These are phyloP conservation scores for Clarireedia hainanense DNA, from an alignment of 2,329 filamentous ascomycete species.

Conservation along the genomic window DNA sequence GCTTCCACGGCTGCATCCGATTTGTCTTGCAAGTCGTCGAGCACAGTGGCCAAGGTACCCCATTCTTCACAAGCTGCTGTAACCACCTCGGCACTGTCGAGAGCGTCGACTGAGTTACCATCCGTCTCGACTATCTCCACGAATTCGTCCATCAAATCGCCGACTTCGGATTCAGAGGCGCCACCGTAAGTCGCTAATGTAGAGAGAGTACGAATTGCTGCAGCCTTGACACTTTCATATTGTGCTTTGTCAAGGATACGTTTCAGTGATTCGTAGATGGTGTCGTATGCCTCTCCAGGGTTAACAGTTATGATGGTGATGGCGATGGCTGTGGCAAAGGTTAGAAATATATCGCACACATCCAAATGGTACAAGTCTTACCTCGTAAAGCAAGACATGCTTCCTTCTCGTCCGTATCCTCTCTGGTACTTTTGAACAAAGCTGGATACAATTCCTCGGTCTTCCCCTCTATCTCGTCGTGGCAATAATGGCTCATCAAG, in stretches of 20 bases:
- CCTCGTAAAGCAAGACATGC: constrained; percentile 53
- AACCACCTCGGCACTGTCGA: constrained; percentile 53
- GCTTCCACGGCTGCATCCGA: constrained; percentile 59
- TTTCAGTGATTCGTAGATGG: constrained; percentile 47
- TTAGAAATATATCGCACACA: not conserved
- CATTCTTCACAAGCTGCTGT: constrained; percentile 60
- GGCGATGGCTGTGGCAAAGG: constrained; percentile 42
- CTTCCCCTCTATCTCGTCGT: constrained; percentile 47
- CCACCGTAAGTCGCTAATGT: constrained; percentile 58
- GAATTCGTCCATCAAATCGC: constrained; percentile 57
- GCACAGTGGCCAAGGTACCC: constrained; percentile 58
- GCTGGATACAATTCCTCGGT: constrained; percentile 49
- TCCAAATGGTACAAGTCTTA: constrained; percentile 21
- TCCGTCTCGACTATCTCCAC: constrained; percentile 63
- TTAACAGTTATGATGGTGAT: constrained; percentile 56
- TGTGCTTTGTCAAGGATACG: constrained; percentile 51
- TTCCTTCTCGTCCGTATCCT: constrained; percentile 55
- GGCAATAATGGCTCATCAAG: constrained; percentile 53
- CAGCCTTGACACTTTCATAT: constrained; percentile 50
- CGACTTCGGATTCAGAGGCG: constrained; percentile 51
- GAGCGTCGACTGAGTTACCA: constrained; percentile 53
- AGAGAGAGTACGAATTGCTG: constrained; percentile 57
- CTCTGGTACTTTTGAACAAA: constrained; percentile 55
- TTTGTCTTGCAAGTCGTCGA: constrained; percentile 57
- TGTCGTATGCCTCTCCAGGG: constrained; percentile 53